These are phyloP conservation scores for Hemisphaericaspora subhashii DNA, from an alignment of 1,139 yeast genomes.

Conservation along the genomic window DNA sequence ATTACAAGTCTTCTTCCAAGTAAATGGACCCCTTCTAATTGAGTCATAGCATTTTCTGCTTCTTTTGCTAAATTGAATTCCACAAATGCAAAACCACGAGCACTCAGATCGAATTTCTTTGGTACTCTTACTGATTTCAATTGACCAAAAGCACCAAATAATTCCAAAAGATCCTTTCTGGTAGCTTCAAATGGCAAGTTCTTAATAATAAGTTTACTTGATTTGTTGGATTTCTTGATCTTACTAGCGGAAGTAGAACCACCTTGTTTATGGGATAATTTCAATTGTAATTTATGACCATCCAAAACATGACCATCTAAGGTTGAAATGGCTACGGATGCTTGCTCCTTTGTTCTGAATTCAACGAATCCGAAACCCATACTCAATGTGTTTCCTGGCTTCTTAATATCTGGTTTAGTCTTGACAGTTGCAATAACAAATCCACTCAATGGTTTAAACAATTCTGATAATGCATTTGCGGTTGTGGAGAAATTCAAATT, in stretches of 20 bases:
- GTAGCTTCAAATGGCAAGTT: conserved; percentile 96
- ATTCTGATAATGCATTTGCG: conserved; percentile 50
- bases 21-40: conserved; percentile 93
- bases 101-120: conserved; percentile 89
- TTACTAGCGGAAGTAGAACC: conserved; percentile 22
- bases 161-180: conserved; percentile 84
- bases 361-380: conserved; percentile 99
- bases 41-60: conserved; percentile 94
- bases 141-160: conserved; percentile 93
- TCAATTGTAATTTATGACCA: conserved; percentile 88
- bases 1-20: conserved; percentile 94
- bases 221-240: conserved; percentile 38
- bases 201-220: conserved; percentile 85
- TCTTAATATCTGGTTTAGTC: conserved; percentile 85
- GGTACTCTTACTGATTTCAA: conserved; percentile 95
- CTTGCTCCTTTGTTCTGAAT: conserved; percentile 75
- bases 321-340: conserved; percentile 68
- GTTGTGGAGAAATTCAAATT: conserved; percentile 87
- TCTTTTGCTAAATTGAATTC: conserved; percentile 87
- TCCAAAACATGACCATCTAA: conserved; percentile 80
- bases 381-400: conserved; percentile 61
- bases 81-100: conserved; percentile 97
- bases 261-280: conserved; percentile 73
- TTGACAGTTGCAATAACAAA: conserved; percentile 82
- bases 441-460: conserved; percentile 73